A percentile compares a stretch with the other conserved stretches of the same genome.
These are phyloP conservation scores for Forsythia viridissima DNA, from an alignment of 257 asterid species.

Conservation along the genomic window DNA sequence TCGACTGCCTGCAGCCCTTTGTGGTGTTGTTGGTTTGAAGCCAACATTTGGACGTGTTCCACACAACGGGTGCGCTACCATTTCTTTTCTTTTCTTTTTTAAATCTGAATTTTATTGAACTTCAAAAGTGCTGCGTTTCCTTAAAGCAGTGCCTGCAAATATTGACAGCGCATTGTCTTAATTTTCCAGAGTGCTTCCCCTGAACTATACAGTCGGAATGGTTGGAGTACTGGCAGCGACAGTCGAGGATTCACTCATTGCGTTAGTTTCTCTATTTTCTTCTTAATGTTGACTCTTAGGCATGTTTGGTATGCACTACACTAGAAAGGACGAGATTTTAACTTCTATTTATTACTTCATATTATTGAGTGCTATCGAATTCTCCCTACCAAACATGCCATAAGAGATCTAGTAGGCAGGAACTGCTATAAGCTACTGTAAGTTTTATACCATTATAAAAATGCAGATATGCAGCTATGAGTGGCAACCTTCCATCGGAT, in stretches of 20 bases:
- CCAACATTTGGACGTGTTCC: slow-evolving; percentile 90
- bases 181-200: slow-evolving; percentile 69
- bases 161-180: slow-evolving; percentile 9
- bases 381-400: background rate
- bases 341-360: background rate
- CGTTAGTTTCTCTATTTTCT: slow-evolving; percentile 42
- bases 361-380: background rate
- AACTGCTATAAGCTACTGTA: background rate
- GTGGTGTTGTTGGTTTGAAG: slow-evolving; percentile 95
- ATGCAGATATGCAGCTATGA: slow-evolving; percentile 84
- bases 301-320: background rate
- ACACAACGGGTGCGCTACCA: slow-evolving; percentile 56
- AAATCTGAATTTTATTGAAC: background rate
- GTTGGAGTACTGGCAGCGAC: slow-evolving; percentile 86
- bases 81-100: background rate
- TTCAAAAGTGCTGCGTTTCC: background rate
- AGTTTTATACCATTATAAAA: background rate
- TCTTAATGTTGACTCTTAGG: background rate
- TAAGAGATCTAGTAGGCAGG: background rate
- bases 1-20: slow-evolving; percentile 90
- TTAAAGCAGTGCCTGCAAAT: background rate
- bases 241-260: slow-evolving; percentile 79
- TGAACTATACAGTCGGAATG: slow-evolving; percentile 91
- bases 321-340: background rate
- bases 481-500: slow-evolving; percentile 49